Base-by-base conservation (phyloP, 78 protist species). In the Dictyostelium capitatum region DNA sequence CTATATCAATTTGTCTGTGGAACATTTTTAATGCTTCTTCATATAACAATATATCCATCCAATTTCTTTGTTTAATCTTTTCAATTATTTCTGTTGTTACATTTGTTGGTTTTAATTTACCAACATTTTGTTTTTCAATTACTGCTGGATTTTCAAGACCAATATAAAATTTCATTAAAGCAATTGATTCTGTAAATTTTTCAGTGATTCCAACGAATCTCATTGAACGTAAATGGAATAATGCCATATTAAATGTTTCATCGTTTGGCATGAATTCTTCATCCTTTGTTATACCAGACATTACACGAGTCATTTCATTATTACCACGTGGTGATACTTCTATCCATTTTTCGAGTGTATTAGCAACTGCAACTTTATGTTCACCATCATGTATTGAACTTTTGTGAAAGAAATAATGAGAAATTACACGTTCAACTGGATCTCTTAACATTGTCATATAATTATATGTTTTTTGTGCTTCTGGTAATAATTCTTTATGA, bases 381-480 rank as follows among this genome's bases (percentile, higher is more conserved):
- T 30, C 47, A n/a, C 37, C 57, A 72, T 83, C 74, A 51, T 57
- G 48, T 23, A 46, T 7, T 25, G 46, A 14, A 32, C 72, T 72
- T 72, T 77, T 67, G 9, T 53, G 81, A 32, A 47, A 83, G 50
- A 37, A 83, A 54, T 83, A 83, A n/a, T 83, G 79, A 41, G 73
- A 53, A 5, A 72, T 51, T 5, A 83, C 90, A 37, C 90, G 14
- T 8, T 83, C 90, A 12, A 83, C 32, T 2, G 90, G 90, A 72
- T 83, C 90, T 72, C 90, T 69, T 30, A 83, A 54, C 53, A 83
- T 37, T 51, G 90, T 72, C 72, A 83, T 32, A 72, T 83, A 83
- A 28, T 57, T 69, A 43, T 54, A 54, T 11, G 65, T 62, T 62
- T 62, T 62, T 62, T 62, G 70, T 62, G n/a, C 70, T 62, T 62